Evolutionary conservation across 257 asterid genomes (phyloP).

Genomic region (Ilex asprella): DNA sequence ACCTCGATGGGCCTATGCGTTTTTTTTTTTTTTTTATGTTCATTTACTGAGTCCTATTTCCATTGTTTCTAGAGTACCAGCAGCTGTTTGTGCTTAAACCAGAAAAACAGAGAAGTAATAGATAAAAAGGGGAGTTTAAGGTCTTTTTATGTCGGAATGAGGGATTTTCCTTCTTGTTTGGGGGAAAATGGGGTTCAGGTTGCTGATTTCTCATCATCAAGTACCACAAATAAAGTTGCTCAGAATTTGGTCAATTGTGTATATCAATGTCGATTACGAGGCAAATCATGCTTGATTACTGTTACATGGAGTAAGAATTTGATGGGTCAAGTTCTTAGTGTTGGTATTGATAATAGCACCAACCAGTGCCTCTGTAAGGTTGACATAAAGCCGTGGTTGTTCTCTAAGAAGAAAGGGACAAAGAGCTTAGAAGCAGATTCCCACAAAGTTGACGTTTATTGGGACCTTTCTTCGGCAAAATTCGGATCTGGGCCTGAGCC

Average conservation of each 20-base stretch:
- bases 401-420: conserved; percentile 44
- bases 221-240: conserved; percentile 22
- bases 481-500: conserved; percentile 51
- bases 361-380: conserved; percentile 38
- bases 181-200: conserved; percentile 56
- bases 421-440: conserved; percentile 37
- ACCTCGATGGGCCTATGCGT: background rate
- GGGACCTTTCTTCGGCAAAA: conserved; percentile 42
- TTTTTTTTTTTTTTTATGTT: background rate
- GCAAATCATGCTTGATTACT: conserved; percentile 33
- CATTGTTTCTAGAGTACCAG: conserved; percentile 12
- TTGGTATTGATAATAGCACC: conserved; percentile 35
- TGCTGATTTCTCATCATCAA: conserved; percentile 43
- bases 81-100: conserved; percentile 17
- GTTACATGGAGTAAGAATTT: conserved; percentile 42
- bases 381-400: conserved; percentile 48
- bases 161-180: conserved; percentile 51
- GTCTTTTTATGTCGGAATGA: conserved; percentile 17
- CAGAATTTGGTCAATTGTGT: conserved; percentile 40
- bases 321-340: conserved; percentile 46
- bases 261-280: conserved; percentile 34
- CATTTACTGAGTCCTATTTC: conserved; percentile 2
- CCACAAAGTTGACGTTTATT: conserved; percentile 31
- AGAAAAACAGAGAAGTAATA: conserved; percentile 1
- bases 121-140: background rate